phyloP scores from a whole-genome alignment of 345 rosid genomes.

The Hibiscus tridactylites region DNA sequence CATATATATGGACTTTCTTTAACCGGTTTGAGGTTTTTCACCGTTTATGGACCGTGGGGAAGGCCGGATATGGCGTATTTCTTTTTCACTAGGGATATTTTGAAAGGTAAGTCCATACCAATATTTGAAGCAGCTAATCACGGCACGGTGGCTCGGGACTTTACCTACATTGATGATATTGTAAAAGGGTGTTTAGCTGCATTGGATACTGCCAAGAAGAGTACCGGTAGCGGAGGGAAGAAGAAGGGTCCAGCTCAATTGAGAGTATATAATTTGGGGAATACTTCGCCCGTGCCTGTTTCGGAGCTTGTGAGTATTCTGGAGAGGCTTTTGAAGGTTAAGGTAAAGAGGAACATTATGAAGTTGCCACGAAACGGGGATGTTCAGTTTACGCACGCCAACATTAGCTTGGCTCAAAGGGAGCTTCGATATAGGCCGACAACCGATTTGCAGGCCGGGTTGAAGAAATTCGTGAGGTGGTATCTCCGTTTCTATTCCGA shows the following conservation, averaged over 20 bases:
- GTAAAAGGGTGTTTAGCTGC: slow-evolving; percentile 84
- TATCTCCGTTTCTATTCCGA: not conserved
- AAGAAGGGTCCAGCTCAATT: not conserved
- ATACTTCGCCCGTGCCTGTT: not conserved
- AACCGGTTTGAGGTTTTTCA: slow-evolving; percentile 77
- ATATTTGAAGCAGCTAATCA: slow-evolving; percentile 64
- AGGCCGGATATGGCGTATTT: slow-evolving; percentile 95
- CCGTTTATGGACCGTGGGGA: slow-evolving; percentile 93
- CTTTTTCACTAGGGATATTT: slow-evolving; percentile 73
- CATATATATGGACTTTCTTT: slow-evolving; percentile 79
- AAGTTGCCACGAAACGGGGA: not conserved
- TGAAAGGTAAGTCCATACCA: slow-evolving; percentile 59
- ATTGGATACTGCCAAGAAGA: slow-evolving; percentile 83
- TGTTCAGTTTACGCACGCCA: slow-evolving; percentile 27
- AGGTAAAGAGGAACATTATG: not conserved
- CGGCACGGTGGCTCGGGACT: slow-evolving; percentile 81
- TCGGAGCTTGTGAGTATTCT: not conserved
- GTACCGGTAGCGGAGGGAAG: slow-evolving; percentile 62
- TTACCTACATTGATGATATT: slow-evolving; percentile 89
- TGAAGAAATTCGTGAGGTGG: not conserved
- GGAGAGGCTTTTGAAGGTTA: not conserved
- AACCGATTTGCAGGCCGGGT: slow-evolving; percentile 17
- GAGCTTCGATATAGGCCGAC: slow-evolving; percentile 82
- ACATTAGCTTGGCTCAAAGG: slow-evolving; percentile 68
- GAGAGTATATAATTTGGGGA: not conserved